Conservation (phyloP, 768 basidiomycete species). For the Mycena galericulata region DNA sequence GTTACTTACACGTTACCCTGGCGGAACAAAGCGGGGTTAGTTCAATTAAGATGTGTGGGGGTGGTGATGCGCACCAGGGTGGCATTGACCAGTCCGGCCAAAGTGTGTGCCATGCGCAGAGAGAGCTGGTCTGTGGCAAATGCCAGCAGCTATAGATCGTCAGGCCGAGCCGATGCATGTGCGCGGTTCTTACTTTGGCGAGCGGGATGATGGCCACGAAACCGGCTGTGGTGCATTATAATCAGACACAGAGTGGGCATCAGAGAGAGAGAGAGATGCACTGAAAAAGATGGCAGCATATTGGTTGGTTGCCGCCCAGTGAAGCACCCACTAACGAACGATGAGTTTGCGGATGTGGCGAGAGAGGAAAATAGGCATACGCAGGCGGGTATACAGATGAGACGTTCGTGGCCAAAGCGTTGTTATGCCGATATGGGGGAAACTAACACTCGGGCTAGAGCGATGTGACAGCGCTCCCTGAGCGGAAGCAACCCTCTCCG, state of each 20-base stretch:
- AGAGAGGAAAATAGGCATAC: too few species aligned
- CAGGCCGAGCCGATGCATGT: background rate
- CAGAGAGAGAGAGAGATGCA: conserved; percentile 36
- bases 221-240: conserved; percentile 52
- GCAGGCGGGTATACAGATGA: too few species aligned
- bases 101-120: conserved; percentile 67
- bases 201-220: conserved; percentile 75
- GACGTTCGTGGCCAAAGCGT: background rate
- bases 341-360: too few species aligned
- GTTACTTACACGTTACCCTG: conserved; percentile 40
- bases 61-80: conserved; percentile 56
- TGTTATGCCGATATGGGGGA: background rate
- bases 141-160: conserved; percentile 61
- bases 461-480: background rate
- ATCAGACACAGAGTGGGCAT: background rate
- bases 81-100: conserved; percentile 74
- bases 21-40: background rate
- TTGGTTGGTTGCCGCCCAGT: conserved; percentile 51
- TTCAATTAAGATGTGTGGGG: background rate
- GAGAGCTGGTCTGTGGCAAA: conserved; percentile 78
- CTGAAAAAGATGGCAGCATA: conserved; percentile 65
- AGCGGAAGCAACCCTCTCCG: conserved; percentile 1
- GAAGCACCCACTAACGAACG: conserved; percentile 66
- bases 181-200: conserved; percentile 71
- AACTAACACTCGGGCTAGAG: conserved; percentile 2